Base-by-base conservation (phyloP, 164 flowering plant species). In the Tinospora cordifolia region DNA sequence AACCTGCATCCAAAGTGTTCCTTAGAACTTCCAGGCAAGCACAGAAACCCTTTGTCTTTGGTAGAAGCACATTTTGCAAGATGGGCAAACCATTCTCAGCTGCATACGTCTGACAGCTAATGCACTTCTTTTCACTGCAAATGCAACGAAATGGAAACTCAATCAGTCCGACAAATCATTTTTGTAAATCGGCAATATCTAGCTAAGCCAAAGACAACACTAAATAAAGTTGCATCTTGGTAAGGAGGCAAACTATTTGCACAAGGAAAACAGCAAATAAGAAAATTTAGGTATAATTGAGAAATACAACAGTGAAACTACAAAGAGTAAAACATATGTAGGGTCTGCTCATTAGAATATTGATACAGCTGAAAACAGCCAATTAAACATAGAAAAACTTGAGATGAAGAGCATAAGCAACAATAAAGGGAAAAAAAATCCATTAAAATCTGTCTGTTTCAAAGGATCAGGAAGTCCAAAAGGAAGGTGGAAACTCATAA, bases 1-100 rank as follows among this genome's bases (percentile, higher is more conserved):
- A 75, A 85, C 97, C 98, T 89, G 97, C 92, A 84, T 90, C 97
- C 68, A 92, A 63, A 38, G 90, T 82, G 64, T 70, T 79, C 75
- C 88, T 85, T 70, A 94, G 76, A 54, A 74, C 76, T 41, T 85
- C 83, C 78, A 90, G 67, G 81, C 96, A 90, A 19, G 90, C 82
- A 74, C 57, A 71, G 70, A 94, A 90, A 19, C 99, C 99, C 75
- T 81, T 89, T 36, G 93, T 81, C 75, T 87, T 93, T 13, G 98
- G 98, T 76, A 90, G 88, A 74, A 93, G 81, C 72, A 91, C 92
- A 76, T 91, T 79, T 26, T 84, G 78, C 21, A 93, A 78, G 36
- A 89, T 63, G 34, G 98, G 98, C 49, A 93, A 75, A 66, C 90
- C 87, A 74, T 85, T 87, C 71, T 89, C 89, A 27, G 85, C 84